phyloP scores from a whole-genome alignment of 768 basidiomycete genomes.

The Lentinula detonsa region DNA sequence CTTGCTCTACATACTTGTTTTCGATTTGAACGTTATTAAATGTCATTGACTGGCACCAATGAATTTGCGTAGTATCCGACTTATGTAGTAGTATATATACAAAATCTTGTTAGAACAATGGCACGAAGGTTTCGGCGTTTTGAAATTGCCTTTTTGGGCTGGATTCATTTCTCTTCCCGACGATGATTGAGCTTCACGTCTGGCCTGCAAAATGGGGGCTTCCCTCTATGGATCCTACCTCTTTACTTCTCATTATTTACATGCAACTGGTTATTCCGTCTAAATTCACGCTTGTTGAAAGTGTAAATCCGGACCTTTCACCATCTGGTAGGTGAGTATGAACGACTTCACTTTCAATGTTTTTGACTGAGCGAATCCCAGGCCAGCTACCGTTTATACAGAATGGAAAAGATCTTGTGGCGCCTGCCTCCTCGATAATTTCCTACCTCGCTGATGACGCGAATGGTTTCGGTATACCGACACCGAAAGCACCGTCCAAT shows the following conservation, averaged over 20 bases:
- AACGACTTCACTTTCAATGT: neutral
- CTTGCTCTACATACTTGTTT: neutral
- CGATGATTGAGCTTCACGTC: constrained; percentile 29
- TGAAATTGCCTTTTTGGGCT: too few species aligned
- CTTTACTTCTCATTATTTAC: constrained; percentile 59
- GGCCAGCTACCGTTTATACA: constrained; percentile 70
- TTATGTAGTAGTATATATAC: neutral
- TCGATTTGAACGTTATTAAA: neutral
- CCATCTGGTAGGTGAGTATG: constrained; percentile 55
- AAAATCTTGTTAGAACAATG: too few species aligned
- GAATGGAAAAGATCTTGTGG: constrained; percentile 45
- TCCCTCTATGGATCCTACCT: constrained; percentile 61
- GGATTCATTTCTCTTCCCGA: too few species aligned
- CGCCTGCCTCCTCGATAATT: constrained; percentile 55
- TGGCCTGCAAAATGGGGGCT: constrained; percentile 67
- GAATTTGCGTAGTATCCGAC: neutral
- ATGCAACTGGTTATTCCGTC: constrained; percentile 67
- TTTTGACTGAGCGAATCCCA: constrained; percentile 19
- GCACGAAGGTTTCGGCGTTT: too few species aligned
- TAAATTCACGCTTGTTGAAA: constrained; percentile 56
- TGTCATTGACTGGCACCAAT: neutral
- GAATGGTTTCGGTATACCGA: neutral
- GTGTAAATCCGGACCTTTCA: constrained; percentile 64
- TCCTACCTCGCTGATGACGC: constrained; percentile 31
- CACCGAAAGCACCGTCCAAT: constrained; percentile 12